These are phyloP conservation scores for Cercospora nicotianae DNA, from an alignment of 2,329 filamentous ascomycete genomes.

Conservation along the genomic window DNA sequence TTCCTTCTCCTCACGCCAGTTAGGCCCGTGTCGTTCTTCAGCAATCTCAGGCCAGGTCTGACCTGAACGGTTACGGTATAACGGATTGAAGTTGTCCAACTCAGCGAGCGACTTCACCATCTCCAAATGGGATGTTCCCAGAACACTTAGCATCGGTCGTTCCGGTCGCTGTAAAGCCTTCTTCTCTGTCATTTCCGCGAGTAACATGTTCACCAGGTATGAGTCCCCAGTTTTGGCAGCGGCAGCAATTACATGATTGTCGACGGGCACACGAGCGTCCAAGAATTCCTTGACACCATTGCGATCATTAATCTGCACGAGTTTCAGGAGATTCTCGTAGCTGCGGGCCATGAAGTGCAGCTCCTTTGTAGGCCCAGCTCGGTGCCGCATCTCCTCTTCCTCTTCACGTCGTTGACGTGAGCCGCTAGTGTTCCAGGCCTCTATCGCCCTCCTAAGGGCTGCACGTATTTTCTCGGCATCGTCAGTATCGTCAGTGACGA, in stretches of 20 bases:
- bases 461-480: constrained; percentile 70
- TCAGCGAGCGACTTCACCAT: constrained; percentile 62
- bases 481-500: constrained; percentile 76
- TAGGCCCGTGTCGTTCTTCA: constrained; percentile 75
- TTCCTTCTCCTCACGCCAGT: constrained; percentile 85
- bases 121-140: constrained; percentile 81
- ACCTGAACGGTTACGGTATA: constrained; percentile 68
- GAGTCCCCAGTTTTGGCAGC: constrained; percentile 91
- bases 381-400: constrained; percentile 47
- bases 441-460: constrained; percentile 47
- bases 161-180: constrained; percentile 67
- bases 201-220: constrained; percentile 73
- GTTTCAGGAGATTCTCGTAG: constrained; percentile 50
- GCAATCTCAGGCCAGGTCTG: constrained; percentile 87
- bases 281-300: constrained; percentile 51
- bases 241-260: constrained; percentile 84
- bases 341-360: constrained; percentile 53
- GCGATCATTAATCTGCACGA: constrained; percentile 51
- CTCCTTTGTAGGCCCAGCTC: constrained; percentile 41
- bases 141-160: constrained; percentile 91
- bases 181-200: constrained; percentile 58
- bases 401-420: constrained; percentile 54
- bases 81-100: constrained; percentile 71
- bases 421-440: constrained; percentile 41
- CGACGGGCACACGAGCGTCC: constrained; percentile 48